A percentile compares a stretch with the other conserved stretches of the same genome.
Evolutionary conservation across 1,139 yeast species (phyloP).

Genomic region (Candida labiduridarum): DNA sequence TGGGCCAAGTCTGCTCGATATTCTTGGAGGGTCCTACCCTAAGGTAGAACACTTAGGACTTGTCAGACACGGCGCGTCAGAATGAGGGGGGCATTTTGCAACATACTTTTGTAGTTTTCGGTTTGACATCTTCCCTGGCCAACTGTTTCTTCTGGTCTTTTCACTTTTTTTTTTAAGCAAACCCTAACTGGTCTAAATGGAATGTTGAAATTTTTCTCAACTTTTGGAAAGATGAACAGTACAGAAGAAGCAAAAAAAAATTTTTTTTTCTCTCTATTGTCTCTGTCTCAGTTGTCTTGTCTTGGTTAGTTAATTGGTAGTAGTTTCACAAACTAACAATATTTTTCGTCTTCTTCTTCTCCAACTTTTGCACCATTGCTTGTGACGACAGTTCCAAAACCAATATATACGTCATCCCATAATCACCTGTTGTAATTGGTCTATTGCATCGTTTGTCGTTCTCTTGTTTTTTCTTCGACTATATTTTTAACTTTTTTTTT

Average conservation of each 20-base stretch:
- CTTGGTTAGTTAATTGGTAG: not conserved
- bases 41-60: not conserved
- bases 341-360: not conserved
- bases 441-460: not conserved
- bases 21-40: no score
- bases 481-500: not conserved
- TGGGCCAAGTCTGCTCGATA: not conserved
- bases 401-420: not conserved
- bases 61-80: not conserved
- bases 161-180: not conserved
- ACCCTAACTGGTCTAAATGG: not conserved
- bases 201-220: slow-evolving; percentile 5
- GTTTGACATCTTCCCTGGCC: slow-evolving; percentile 32
- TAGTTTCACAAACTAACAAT: not conserved
- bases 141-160: not conserved
- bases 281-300: not conserved
- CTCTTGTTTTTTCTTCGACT: not conserved
- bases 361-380: not conserved
- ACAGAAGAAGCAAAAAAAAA: not conserved
- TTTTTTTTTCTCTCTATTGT: not conserved
- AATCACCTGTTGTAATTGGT: not conserved
- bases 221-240: not conserved
- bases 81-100: not conserved
- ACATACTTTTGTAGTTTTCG: slow-evolving; percentile 53
- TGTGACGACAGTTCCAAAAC: not conserved